Conservation (phyloP, 495 filamentous ascomycete species). For the Neurospora sp. region DNA sequence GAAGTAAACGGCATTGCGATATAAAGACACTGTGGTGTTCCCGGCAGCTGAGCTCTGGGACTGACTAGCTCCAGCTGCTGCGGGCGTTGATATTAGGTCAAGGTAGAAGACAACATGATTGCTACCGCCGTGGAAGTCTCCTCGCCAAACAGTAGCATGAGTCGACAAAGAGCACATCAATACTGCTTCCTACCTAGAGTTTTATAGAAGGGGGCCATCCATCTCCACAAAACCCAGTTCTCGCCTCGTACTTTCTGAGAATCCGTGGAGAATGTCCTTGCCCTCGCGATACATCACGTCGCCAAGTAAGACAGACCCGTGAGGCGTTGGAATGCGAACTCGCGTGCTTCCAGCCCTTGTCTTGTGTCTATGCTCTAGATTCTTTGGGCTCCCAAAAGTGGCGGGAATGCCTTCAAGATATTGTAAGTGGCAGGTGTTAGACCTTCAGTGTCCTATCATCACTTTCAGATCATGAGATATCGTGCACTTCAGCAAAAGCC, state of each 20-base stretch:
- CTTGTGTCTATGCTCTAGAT: background rate
- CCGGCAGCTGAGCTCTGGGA: background rate
- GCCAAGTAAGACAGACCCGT: background rate
- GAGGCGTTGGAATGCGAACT: background rate
- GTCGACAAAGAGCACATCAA: background rate
- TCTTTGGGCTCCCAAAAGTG: background rate
- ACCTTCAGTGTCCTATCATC: background rate
- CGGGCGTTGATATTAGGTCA: background rate
- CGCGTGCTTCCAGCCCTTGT: background rate
- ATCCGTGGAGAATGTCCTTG: background rate
- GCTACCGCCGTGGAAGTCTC: background rate
- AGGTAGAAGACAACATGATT: background rate
- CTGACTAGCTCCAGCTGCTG: background rate
- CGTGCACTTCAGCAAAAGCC: background rate
- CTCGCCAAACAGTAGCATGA: background rate
- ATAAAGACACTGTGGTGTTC: conserved; percentile 1
- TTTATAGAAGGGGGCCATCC: background rate
- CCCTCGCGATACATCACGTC: background rate
- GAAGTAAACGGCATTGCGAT: conserved; percentile 34
- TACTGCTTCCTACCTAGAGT: background rate
- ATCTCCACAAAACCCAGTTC: background rate
- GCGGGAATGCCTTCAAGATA: background rate
- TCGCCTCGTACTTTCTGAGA: background rate
- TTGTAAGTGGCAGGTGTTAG: background rate
- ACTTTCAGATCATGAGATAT: background rate